Percentiles rank a stretch among this genome's conserved stretches.
Conservation (phyloP, 257 asterid species). For the Solanum lignicaule region DNA sequence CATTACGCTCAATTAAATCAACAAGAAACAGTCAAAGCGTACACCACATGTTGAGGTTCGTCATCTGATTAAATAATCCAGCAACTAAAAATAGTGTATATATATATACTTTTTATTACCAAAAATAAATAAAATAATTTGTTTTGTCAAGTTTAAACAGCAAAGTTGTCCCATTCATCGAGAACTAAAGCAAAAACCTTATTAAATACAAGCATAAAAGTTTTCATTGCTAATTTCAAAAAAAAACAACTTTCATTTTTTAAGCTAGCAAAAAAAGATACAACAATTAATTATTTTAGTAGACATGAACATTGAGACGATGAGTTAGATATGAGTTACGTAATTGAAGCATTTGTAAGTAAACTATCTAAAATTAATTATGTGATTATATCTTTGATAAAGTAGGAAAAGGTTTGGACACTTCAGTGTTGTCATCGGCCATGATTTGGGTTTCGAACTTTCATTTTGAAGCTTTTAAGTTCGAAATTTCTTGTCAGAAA, state of each 20-base stretch:
- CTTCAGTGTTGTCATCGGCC: no score
- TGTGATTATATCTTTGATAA: not conserved
- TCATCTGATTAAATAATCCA: not conserved
- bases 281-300: not conserved
- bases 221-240: not conserved
- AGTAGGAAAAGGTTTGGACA: not conserved
- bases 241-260: not conserved
- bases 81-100: no score
- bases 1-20: not conserved
- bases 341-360: not conserved
- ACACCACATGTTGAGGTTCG: not conserved
- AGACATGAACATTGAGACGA: not conserved
- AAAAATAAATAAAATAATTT: no score
- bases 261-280: not conserved
- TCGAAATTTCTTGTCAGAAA: fast-evolving
- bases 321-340: not conserved
- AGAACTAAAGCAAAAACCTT: not conserved
- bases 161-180: not conserved
- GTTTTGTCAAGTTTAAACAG: not conserved
- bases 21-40: not conserved
- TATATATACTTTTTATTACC: not conserved
- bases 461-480: not conserved
- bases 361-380: no score
- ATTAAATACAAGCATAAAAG: not conserved
- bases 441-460: not conserved